Conservation (phyloP, 2,329 filamentous ascomycete genomes). For the Stagonosporopsis cucurbitacearum region DNA sequence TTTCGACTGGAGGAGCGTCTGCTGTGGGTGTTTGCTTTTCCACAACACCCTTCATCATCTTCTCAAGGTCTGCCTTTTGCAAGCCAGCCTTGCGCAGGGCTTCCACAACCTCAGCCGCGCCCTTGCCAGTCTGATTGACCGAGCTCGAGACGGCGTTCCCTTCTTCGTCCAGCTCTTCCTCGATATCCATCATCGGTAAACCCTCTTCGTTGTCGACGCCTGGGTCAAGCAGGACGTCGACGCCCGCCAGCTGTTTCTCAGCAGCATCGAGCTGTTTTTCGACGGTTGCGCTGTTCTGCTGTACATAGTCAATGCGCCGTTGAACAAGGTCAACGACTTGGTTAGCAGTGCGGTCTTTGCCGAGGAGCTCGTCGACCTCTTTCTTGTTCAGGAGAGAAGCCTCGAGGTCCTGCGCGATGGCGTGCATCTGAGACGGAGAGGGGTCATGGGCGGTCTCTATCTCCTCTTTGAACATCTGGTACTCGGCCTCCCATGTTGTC, state of each 20-base stretch:
- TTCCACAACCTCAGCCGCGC: slow-evolving; percentile 71
- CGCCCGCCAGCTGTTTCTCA: slow-evolving; percentile 71
- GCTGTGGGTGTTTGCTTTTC: background rate
- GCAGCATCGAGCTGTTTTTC: slow-evolving; percentile 73
- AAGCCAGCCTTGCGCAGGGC: slow-evolving; percentile 77
- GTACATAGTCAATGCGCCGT: slow-evolving; percentile 86
- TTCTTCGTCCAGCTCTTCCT: slow-evolving; percentile 89
- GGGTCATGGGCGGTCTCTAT: slow-evolving; percentile 58
- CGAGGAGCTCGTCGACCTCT: slow-evolving; percentile 63
- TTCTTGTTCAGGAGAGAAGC: slow-evolving; percentile 69
- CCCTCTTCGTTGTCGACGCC: slow-evolving; percentile 71
- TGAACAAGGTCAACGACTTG: slow-evolving; percentile 73
- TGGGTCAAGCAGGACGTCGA: slow-evolving; percentile 62
- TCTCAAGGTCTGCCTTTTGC: slow-evolving; percentile 50
- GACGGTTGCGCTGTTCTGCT: slow-evolving; percentile 76
- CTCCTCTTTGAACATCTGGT: slow-evolving; percentile 86
- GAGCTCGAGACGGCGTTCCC: slow-evolving; percentile 75
- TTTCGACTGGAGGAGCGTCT: background rate
- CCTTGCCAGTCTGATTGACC: slow-evolving; percentile 65
- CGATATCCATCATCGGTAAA: slow-evolving; percentile 85
- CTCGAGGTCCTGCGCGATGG: slow-evolving; percentile 64
- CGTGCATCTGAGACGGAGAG: slow-evolving; percentile 39
- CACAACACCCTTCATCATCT: slow-evolving; percentile 19
- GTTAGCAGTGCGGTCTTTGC: slow-evolving; percentile 59
- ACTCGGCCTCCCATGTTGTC: slow-evolving; percentile 90